phyloP scores from a whole-genome alignment of 2,329 filamentous ascomycete species.

The Pseudogymnoascus sp. region DNA sequence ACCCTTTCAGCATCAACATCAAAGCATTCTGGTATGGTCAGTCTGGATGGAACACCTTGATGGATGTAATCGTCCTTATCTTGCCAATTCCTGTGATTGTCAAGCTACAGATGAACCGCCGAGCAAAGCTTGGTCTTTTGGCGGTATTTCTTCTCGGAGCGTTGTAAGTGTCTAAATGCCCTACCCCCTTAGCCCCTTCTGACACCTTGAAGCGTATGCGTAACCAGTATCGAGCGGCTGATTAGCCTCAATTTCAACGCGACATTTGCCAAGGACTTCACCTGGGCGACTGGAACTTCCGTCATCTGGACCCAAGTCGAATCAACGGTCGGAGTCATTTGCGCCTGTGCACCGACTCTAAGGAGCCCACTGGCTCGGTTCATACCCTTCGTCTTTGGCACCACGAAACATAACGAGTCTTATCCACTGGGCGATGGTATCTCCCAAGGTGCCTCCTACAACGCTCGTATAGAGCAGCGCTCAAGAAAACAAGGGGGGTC shows the following conservation, averaged over 20 bases:
- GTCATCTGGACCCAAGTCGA: conserved; percentile 18
- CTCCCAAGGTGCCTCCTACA: background rate
- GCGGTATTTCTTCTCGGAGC: background rate
- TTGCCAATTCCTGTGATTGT: conserved; percentile 10
- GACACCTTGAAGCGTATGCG: conserved; percentile 13
- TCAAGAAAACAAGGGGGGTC: background rate
- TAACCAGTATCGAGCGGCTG: conserved; percentile 14
- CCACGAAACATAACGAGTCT: background rate
- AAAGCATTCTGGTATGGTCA: conserved; percentile 10
- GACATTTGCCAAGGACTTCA: conserved; percentile 8
- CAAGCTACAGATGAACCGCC: conserved; percentile 11
- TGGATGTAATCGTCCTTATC: conserved; percentile 10
- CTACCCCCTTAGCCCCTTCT: background rate
- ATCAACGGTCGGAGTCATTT: conserved; percentile 16
- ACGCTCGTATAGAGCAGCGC: background rate
- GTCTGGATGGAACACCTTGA: conserved; percentile 10
- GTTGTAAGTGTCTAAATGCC: background rate
- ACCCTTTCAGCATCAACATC: conserved; percentile 7
- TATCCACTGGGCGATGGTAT: background rate
- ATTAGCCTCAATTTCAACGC: conserved; percentile 14
- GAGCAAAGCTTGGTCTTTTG: conserved; percentile 8
- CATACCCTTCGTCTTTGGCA: conserved; percentile 5
- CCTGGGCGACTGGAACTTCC: conserved; percentile 12
- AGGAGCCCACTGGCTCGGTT: conserved; percentile 11
- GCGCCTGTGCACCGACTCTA: conserved; percentile 14